Conservation (phyloP, 177 flowering plant genomes). For the Vitis hybrid region DNA sequence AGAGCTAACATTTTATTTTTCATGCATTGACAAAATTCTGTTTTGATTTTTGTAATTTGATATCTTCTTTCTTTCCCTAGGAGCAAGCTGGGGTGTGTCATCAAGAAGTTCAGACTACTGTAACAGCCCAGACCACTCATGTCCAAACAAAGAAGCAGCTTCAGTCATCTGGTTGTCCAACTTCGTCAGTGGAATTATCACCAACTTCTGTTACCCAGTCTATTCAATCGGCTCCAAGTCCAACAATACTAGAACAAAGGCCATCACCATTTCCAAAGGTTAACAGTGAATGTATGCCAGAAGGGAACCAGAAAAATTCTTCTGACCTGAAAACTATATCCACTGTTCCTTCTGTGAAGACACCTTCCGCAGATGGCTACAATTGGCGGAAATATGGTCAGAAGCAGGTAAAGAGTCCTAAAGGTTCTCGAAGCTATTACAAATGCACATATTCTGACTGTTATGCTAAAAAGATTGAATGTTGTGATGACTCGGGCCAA, state of each 20-base stretch:
- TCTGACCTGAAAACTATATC: slow-evolving; percentile 25
- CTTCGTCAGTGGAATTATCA: slow-evolving; percentile 38
- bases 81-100: slow-evolving; percentile 35
- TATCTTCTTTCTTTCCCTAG: slow-evolving; percentile 18
- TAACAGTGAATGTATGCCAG: slow-evolving; percentile 18
- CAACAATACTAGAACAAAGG: slow-evolving; percentile 31
- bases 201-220: slow-evolving; percentile 44
- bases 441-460: slow-evolving; percentile 77
- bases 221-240: slow-evolving; percentile 32
- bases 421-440: slow-evolving; percentile 82
- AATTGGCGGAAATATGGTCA: slow-evolving; percentile 98
- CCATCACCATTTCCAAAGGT: slow-evolving; percentile 13
- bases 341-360: slow-evolving; percentile 29
- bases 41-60: neutral
- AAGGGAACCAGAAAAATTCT: slow-evolving; percentile 27
- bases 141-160: slow-evolving; percentile 28
- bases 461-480: slow-evolving; percentile 76
- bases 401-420: slow-evolving; percentile 81
- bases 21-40: neutral
- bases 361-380: slow-evolving; percentile 69
- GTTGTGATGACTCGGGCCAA: slow-evolving; percentile 50
- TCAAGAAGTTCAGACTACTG: slow-evolving; percentile 33
- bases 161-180: slow-evolving; percentile 22
- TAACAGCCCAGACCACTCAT: slow-evolving; percentile 31
- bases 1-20: neutral